phyloP scores from a whole-genome alignment of 176 grass and related monocot species.

The Metroxylon sagu region DNA sequence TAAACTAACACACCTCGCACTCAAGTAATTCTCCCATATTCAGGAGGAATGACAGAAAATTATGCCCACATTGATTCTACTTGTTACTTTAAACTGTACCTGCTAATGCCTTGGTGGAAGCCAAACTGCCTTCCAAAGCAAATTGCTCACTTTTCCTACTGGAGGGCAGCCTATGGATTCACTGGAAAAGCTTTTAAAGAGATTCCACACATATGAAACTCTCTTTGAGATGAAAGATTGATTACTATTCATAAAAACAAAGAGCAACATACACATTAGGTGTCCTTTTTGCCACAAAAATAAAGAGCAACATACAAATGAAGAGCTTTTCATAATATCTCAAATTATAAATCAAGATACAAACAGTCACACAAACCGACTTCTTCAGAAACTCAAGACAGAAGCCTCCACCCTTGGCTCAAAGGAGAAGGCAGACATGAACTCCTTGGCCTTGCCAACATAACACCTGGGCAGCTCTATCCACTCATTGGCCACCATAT shows the following conservation, averaged over 20 bases:
- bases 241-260: neutral
- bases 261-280: no score
- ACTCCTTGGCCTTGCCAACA: slow-evolving; percentile 36
- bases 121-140: slow-evolving; percentile 25
- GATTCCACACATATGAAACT: neutral
- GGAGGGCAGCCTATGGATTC: slow-evolving; percentile 16
- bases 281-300: neutral
- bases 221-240: neutral
- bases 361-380: neutral
- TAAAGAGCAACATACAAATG: no score
- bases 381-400: slow-evolving; percentile 23
- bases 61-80: slow-evolving; percentile 19
- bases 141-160: slow-evolving; percentile 26
- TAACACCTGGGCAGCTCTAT: slow-evolving; percentile 39
- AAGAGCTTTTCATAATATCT: neutral
- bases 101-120: slow-evolving; percentile 20
- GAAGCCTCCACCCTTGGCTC: slow-evolving; percentile 76
- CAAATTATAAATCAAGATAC: slow-evolving; percentile 18
- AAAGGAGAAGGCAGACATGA: slow-evolving; percentile 74
- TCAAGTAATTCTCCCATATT: neutral
- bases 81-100: neutral
- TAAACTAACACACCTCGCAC: no score
- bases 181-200: slow-evolving; percentile 11
- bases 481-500: slow-evolving; percentile 46
- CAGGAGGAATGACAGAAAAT: neutral